Conservation (phyloP, 495 filamentous ascomycete genomes). For the Penicillium odoratum region DNA sequence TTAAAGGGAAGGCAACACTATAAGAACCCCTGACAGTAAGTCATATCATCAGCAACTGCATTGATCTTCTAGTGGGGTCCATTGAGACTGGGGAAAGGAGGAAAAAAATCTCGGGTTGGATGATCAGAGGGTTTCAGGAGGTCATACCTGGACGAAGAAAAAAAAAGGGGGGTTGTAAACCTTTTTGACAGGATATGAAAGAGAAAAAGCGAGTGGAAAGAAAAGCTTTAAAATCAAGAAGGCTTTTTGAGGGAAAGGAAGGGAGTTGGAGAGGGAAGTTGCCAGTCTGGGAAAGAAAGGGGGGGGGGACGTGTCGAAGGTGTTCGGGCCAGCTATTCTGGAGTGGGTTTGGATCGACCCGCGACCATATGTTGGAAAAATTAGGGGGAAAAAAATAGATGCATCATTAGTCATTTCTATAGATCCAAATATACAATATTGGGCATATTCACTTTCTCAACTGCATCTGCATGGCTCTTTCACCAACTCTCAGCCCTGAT, state of each 20-base stretch:
- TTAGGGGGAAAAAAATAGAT: neutral
- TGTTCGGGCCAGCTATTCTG: slow-evolving; percentile 21
- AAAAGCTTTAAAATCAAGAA: slow-evolving; percentile 6
- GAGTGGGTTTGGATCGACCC: slow-evolving; percentile 28
- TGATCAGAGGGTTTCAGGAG: slow-evolving; percentile 12
- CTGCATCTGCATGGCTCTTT: slow-evolving; percentile 15
- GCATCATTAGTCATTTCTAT: neutral
- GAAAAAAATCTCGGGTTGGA: slow-evolving; percentile 15
- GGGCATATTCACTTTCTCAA: slow-evolving; percentile 6
- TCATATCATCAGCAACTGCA: slow-evolving; percentile 1
- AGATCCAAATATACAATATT: neutral
- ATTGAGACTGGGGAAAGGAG: slow-evolving; percentile 7
- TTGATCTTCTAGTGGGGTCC: neutral
- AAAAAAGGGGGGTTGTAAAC: slow-evolving; percentile 8
- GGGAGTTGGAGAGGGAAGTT: slow-evolving; percentile 31
- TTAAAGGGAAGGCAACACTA: slow-evolving; percentile 4
- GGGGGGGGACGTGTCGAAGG: slow-evolving; percentile 12
- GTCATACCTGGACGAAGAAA: slow-evolving; percentile 21
- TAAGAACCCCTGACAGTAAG: slow-evolving; percentile 35
- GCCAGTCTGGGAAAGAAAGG: slow-evolving; percentile 16
- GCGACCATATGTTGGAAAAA: slow-evolving; percentile 5
- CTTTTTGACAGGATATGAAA: slow-evolving; percentile 1
- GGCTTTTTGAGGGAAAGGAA: slow-evolving; percentile 26
- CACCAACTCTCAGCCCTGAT: neutral
- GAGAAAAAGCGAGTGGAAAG: slow-evolving; percentile 14